Percentiles rank a stretch among this genome's conserved stretches.
Evolutionary conservation across 495 filamentous ascomycete species (phyloP).

Genomic region (Elasticomyces elasticus): DNA sequence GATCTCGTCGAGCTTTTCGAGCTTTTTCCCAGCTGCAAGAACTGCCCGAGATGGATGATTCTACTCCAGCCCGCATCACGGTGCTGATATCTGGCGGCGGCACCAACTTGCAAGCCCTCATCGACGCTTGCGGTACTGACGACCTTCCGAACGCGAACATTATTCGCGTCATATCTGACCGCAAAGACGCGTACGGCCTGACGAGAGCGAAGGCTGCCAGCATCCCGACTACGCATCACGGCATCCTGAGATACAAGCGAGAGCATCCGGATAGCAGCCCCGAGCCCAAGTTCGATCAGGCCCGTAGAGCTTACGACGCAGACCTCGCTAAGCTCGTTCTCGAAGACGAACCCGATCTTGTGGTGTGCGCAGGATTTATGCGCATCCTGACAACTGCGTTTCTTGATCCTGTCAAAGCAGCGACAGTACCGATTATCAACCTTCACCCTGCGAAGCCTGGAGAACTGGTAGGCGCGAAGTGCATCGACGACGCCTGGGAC

Average conservation of each 20-base stretch:
- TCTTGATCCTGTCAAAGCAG: conserved; percentile 50
- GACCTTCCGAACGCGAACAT: conserved; percentile 53
- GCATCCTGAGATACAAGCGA: conserved; percentile 58
- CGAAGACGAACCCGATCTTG: conserved; percentile 55
- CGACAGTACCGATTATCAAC: conserved; percentile 65
- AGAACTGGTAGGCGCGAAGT: conserved; percentile 66
- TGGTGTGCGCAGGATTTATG: conserved; percentile 66
- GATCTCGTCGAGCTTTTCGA: too few relatives aligned
- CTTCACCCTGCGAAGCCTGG: conserved; percentile 73
- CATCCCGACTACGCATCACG: conserved; percentile 80
- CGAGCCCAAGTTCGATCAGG: conserved; percentile 15
- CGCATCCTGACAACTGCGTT: conserved; percentile 56
- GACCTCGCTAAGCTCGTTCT: conserved; percentile 67
- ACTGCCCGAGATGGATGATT: too few relatives aligned
- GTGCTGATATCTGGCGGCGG: conserved; percentile 73
- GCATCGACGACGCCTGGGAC: conserved; percentile 67
- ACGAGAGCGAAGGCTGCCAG: conserved; percentile 55
- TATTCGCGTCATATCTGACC: conserved; percentile 72
- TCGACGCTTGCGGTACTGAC: conserved; percentile 53
- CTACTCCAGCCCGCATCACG: conserved; percentile 40
- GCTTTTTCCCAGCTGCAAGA: too few relatives aligned
- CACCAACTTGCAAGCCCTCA: conserved; percentile 82
- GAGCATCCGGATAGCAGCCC: conserved; percentile 24
- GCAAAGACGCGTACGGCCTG: conserved; percentile 68
- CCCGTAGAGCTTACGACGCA: conserved; percentile 63